These are phyloP conservation scores for Myriosclerotinia curreyana DNA, from an alignment of 2,329 filamentous ascomycete genomes.

Conservation along the genomic window DNA sequence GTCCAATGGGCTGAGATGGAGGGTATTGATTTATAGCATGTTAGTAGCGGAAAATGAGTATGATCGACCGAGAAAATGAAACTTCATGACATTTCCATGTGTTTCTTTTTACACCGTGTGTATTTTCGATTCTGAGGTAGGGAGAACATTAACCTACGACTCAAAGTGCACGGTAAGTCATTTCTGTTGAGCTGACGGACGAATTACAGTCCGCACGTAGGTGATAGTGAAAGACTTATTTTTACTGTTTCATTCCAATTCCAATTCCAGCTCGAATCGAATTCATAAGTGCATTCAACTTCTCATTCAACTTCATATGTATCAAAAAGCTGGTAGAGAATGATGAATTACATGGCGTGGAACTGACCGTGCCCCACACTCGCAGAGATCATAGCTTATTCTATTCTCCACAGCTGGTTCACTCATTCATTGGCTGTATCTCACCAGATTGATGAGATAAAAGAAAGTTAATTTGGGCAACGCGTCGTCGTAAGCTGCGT, in stretches of 20 bases:
- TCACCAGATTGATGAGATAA: slow-evolving; percentile 19
- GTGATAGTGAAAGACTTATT: background rate
- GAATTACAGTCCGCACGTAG: background rate
- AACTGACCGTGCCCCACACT: background rate
- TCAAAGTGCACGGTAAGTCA: background rate
- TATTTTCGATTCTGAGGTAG: background rate
- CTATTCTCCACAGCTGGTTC: background rate
- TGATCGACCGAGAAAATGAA: background rate
- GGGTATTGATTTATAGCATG: slow-evolving; percentile 19
- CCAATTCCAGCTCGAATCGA: background rate
- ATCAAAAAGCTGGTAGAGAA: background rate
- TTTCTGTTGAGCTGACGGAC: background rate
- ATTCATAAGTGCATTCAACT: background rate
- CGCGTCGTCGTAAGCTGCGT: slow-evolving; percentile 18
- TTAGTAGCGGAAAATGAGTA: background rate
- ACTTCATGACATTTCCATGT: background rate
- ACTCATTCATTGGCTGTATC: background rate
- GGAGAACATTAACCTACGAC: background rate
- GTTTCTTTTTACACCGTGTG: background rate
- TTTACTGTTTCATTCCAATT: background rate
- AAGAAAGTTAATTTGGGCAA: background rate
- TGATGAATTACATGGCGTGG: background rate
- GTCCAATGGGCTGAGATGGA: slow-evolving; percentile 22
- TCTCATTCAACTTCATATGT: background rate
- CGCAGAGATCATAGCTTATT: background rate